phyloP scores from a whole-genome alignment of 495 filamentous ascomycete genomes.

The Daldinia grandis region DNA sequence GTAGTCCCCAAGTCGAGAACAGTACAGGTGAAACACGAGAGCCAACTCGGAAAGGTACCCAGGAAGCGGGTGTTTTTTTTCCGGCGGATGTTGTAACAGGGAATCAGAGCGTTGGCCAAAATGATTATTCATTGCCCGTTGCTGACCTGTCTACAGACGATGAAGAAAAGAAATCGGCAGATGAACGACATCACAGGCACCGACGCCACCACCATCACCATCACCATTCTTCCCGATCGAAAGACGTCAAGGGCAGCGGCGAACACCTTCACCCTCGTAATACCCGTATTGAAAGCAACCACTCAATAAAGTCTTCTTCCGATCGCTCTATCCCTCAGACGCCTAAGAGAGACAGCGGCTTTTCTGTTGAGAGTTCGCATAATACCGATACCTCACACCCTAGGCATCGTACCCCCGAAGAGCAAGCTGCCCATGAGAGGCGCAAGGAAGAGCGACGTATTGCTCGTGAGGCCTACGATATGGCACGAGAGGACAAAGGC shows the following conservation, averaged over 20 bases:
- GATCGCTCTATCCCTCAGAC: slow-evolving; percentile 45
- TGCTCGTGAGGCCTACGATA: slow-evolving; percentile 38
- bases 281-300: slow-evolving; percentile 47
- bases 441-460: slow-evolving; percentile 51
- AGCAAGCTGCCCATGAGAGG: slow-evolving; percentile 55
- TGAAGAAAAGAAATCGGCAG: slow-evolving; percentile 49
- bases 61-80: slow-evolving; percentile 32
- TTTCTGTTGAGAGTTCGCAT: slow-evolving; percentile 44
- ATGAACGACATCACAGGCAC: slow-evolving; percentile 49
- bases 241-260: slow-evolving; percentile 46
- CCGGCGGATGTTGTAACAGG: slow-evolving; percentile 27
- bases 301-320: slow-evolving; percentile 44
- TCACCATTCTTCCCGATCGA: slow-evolving; percentile 30
- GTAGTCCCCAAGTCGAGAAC: slow-evolving; percentile 29
- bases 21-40: slow-evolving; percentile 18
- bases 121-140: slow-evolving; percentile 47
- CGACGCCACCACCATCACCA: slow-evolving; percentile 40
- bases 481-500: slow-evolving; percentile 37
- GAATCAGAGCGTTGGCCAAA: slow-evolving; percentile 40
- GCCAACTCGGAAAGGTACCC: slow-evolving; percentile 28
- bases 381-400: slow-evolving; percentile 36
- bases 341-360: slow-evolving; percentile 46
- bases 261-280: slow-evolving; percentile 43
- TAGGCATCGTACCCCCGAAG: slow-evolving; percentile 52
- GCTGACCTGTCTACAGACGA: slow-evolving; percentile 59